Evolutionary conservation across 805 yeast genomes (phyloP).

Genomic region (Candida xyloterini): DNA sequence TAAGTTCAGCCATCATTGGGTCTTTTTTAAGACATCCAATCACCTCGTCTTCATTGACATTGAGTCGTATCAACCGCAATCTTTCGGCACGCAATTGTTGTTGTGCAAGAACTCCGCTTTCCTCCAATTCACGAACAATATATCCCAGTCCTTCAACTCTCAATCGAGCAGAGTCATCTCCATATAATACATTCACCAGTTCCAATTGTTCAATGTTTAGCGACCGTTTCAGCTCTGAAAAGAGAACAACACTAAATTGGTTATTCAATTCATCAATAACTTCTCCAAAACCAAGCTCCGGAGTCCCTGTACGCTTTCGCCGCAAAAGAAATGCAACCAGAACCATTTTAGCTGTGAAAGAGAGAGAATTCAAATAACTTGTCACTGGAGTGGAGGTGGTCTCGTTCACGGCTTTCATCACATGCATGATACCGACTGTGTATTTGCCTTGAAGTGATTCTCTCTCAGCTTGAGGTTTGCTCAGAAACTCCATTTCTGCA

Average conservation of each 20-base stretch:
- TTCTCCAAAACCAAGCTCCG: constrained; percentile 73
- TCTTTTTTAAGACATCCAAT: constrained; percentile 59
- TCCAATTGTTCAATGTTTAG: constrained; percentile 25
- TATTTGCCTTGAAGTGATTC: constrained; percentile 37
- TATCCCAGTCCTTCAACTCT: constrained; percentile 59
- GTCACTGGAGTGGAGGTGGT: constrained; percentile 73
- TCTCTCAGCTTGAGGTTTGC: constrained; percentile 28
- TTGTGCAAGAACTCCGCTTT: constrained; percentile 70
- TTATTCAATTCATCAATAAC: constrained; percentile 71
- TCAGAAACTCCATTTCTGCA: constrained; percentile 63
- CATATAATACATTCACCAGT: constrained; percentile 27
- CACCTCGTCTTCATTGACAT: constrained; percentile 70
- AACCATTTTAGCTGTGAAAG: constrained; percentile 70
- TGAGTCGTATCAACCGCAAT: constrained; percentile 57
- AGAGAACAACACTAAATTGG: constrained; percentile 28
- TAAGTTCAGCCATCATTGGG: constrained; percentile 36
- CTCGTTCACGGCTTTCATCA: constrained; percentile 76
- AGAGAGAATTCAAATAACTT: constrained; percentile 52
- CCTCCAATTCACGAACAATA: constrained; percentile 66
- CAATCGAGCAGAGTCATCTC: constrained; percentile 29
- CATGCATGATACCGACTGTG: constrained; percentile 67
- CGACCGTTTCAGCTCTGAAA: constrained; percentile 27
- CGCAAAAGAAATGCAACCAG: constrained; percentile 66
- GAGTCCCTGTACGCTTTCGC: constrained; percentile 62
- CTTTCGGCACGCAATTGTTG: constrained; percentile 71